Conservation (phyloP, 345 rosid genomes). For the Salix udensis region DNA sequence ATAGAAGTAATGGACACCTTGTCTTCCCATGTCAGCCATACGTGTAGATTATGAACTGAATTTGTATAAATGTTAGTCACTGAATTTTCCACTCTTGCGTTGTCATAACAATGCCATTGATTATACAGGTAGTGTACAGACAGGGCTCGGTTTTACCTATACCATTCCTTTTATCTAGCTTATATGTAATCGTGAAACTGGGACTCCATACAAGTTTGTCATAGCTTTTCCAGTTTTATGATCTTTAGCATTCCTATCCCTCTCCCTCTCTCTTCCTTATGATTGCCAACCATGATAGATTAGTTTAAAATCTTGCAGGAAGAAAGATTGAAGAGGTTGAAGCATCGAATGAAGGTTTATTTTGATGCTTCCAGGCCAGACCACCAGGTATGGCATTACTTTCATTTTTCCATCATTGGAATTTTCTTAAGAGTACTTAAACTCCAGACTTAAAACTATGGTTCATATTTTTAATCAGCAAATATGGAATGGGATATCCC, state of each 20-base stretch:
- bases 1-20: not conserved
- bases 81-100: not conserved
- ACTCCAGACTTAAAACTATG: not conserved
- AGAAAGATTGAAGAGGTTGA: slow-evolving; percentile 68
- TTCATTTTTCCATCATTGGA: not conserved
- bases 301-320: slow-evolving; percentile 40
- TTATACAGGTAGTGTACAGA: no score
- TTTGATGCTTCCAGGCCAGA: slow-evolving; percentile 71
- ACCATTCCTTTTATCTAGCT: not conserved
- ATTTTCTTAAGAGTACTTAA: not conserved
- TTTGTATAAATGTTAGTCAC: no score
- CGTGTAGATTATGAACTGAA: not conserved
- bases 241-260: not conserved
- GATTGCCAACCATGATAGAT: not conserved
- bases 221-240: not conserved
- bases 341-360: slow-evolving; percentile 62
- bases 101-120: not conserved
- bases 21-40: not conserved
- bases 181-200: not conserved
- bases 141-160: no score
- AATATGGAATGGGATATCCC: not conserved
- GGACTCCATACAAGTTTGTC: not conserved
- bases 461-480: not conserved
- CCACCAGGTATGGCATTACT: slow-evolving; percentile 59
- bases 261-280: not conserved